Evolutionary conservation across 2,329 filamentous ascomycete genomes (phyloP).

Genomic region (Penicillium concentricum): DNA sequence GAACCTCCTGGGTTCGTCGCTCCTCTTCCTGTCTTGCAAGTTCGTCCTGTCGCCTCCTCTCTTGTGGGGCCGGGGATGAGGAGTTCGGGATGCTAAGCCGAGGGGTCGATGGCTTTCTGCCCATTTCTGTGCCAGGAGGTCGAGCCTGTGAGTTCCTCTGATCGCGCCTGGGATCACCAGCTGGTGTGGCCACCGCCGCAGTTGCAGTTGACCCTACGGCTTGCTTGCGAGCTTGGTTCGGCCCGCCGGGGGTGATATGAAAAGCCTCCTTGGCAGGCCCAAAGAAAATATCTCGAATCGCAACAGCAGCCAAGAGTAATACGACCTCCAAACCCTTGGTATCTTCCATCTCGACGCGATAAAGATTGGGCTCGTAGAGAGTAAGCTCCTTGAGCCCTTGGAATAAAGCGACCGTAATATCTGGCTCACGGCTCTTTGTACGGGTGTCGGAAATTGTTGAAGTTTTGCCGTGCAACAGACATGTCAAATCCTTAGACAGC

Average conservation of each 20-base stretch:
- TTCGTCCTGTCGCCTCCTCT: slow-evolving; percentile 38
- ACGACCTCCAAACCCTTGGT: slow-evolving; percentile 88
- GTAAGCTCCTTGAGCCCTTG: slow-evolving; percentile 74
- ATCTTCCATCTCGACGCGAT: slow-evolving; percentile 88
- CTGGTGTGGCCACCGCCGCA: neutral
- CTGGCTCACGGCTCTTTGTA: slow-evolving; percentile 82
- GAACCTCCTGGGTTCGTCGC: slow-evolving; percentile 51
- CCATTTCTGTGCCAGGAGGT: slow-evolving; percentile 14
- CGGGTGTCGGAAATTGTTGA: slow-evolving; percentile 61
- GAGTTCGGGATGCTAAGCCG: slow-evolving; percentile 13
- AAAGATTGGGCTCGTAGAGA: slow-evolving; percentile 89
- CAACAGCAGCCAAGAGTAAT: slow-evolving; percentile 60
- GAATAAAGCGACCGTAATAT: slow-evolving; percentile 92
- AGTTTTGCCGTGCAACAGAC: slow-evolving; percentile 77
- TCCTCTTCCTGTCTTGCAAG: slow-evolving; percentile 51
- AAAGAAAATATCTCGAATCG: slow-evolving; percentile 63
- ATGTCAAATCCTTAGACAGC: slow-evolving; percentile 82
- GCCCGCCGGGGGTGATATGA: slow-evolving; percentile 55
- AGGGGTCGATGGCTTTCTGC: slow-evolving; percentile 6
- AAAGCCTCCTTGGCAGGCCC: slow-evolving; percentile 71
- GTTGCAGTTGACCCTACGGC: neutral
- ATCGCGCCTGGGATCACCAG: neutral
- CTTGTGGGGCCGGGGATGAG: slow-evolving; percentile 15
- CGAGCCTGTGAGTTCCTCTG: slow-evolving; percentile 3
- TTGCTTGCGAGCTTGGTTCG: slow-evolving; percentile 1